These are phyloP conservation scores for Holtermannia corniformis DNA, from an alignment of 768 basidiomycete genomes.

Conservation along the genomic window DNA sequence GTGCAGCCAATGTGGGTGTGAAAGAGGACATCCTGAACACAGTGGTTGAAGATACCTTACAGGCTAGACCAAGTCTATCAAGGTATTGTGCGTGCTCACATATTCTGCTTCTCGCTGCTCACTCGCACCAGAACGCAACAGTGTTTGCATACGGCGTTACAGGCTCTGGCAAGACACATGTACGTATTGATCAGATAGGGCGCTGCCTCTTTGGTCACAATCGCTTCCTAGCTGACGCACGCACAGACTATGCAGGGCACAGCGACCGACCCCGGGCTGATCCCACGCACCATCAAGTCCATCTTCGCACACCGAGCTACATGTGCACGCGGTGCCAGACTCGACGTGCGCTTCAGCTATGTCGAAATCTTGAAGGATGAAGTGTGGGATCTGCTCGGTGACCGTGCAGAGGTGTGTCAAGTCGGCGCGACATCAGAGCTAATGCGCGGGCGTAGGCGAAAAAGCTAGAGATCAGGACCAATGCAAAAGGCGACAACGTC, in stretches of 20 bases:
- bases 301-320: conserved; percentile 50
- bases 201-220: conserved; percentile 1
- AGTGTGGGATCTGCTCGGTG: conserved; percentile 68
- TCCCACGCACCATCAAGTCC: conserved; percentile 65
- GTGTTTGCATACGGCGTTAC: conserved; percentile 88
- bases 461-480: conserved; percentile 53
- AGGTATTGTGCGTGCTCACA: conserved; percentile 54
- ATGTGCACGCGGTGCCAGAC: conserved; percentile 39
- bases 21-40: not conserved
- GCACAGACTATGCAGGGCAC: conserved; percentile 80
- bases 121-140: conserved; percentile 56
- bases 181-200: not conserved
- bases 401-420: conserved; percentile 10
- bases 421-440: not conserved
- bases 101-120: not conserved
- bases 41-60: not conserved
- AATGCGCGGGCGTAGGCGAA: conserved; percentile 1
- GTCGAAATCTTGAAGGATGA: conserved; percentile 92
- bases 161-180: conserved; percentile 69
- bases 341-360: conserved; percentile 56
- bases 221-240: not conserved
- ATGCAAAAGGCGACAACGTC: conserved; percentile 49
- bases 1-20: conserved; percentile 53
- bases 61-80: conserved; percentile 61
- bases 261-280: conserved; percentile 64